These are phyloP conservation scores for Kondoa malvinella DNA, from an alignment of 768 basidiomycete genomes.

Conservation along the genomic window DNA sequence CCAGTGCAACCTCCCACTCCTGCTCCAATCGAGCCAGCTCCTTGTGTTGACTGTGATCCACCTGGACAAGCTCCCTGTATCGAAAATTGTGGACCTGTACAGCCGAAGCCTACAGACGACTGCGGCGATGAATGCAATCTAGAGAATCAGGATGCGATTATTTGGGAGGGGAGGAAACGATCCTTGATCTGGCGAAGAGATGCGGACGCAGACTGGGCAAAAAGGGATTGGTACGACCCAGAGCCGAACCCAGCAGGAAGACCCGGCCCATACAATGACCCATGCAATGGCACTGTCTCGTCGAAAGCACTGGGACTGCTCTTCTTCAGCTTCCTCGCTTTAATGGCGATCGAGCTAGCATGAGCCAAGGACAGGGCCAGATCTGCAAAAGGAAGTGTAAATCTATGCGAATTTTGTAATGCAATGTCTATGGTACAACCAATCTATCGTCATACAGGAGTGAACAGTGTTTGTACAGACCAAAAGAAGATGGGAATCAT, in stretches of 20 bases:
- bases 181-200: not conserved
- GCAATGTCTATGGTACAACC: not conserved
- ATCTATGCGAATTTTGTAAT: not conserved
- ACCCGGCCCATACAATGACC: not conserved
- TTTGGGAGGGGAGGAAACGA: not conserved
- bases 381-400: not conserved
- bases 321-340: too few relatives aligned
- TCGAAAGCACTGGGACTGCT: not conserved
- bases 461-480: slow-evolving; percentile 53
- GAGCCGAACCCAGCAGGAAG: not conserved
- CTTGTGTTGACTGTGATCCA: too few relatives aligned
- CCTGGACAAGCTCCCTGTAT: too few relatives aligned
- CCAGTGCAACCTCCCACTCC: too few relatives aligned
- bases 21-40: too few relatives aligned
- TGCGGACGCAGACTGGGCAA: not conserved
- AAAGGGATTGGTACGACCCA: not conserved
- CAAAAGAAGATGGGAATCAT: slow-evolving; percentile 92
- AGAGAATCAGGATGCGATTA: not conserved
- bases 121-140: not conserved
- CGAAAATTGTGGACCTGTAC: too few relatives aligned
- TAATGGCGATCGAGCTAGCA: not conserved
- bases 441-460: not conserved
- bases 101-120: not conserved
- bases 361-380: not conserved
- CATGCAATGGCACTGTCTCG: not conserved